Evolutionary conservation across 2,329 filamentous ascomycete species (phyloP).

Genomic region (Claviceps sp.): DNA sequence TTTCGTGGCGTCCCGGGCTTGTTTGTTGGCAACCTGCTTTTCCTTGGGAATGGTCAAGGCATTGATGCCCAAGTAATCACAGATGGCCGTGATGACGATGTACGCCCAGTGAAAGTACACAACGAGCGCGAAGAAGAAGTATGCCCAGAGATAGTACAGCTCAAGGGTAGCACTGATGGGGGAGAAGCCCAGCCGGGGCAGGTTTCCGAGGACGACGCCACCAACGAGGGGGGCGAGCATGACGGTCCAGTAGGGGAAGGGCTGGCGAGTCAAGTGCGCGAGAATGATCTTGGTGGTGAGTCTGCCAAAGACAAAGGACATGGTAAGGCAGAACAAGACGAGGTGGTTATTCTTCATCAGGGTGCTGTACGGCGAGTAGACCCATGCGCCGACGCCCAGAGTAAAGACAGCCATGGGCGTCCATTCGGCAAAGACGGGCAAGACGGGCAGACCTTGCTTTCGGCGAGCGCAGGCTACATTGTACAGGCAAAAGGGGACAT

Average conservation of each 20-base stretch:
- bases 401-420: slow-evolving; percentile 78
- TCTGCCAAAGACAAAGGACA: slow-evolving; percentile 94
- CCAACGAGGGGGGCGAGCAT: slow-evolving; percentile 78
- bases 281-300: slow-evolving; percentile 99
- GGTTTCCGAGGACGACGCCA: slow-evolving; percentile 70
- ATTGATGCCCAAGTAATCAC: slow-evolving; percentile 83
- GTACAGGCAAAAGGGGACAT: slow-evolving; percentile 78
- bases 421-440: slow-evolving; percentile 87
- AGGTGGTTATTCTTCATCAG: slow-evolving; percentile 76
- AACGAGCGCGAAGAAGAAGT: slow-evolving; percentile 70
- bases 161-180: slow-evolving; percentile 54
- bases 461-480: slow-evolving; percentile 72
- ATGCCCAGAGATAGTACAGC: slow-evolving; percentile 68
- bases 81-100: slow-evolving; percentile 82
- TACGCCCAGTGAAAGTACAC: slow-evolving; percentile 91
- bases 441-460: slow-evolving; percentile 56
- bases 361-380: slow-evolving; percentile 78
- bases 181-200: slow-evolving; percentile 62
- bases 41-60: slow-evolving; percentile 71
- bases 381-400: slow-evolving; percentile 62
- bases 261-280: slow-evolving; percentile 81
- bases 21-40: slow-evolving; percentile 43
- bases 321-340: slow-evolving; percentile 79
- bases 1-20: slow-evolving; percentile 26
- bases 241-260: slow-evolving; percentile 93